phyloP scores from a whole-genome alignment of 768 basidiomycete genomes.

The Krasilnikovozyma curviuscula region DNA sequence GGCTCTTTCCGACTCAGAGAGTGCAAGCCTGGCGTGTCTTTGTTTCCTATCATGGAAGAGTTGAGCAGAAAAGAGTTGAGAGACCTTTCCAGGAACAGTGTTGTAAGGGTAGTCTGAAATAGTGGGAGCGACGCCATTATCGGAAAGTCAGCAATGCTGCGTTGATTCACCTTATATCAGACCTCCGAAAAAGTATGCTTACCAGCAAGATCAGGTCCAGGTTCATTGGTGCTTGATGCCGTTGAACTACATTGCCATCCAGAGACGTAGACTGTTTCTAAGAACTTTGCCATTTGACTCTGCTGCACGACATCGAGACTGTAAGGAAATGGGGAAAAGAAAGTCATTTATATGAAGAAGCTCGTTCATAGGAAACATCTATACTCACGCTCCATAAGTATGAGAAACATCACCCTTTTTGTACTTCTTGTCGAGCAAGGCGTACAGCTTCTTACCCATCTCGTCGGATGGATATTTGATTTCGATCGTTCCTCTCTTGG shows the following conservation, averaged over 20 bases:
- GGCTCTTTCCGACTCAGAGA: slow-evolving; percentile 5
- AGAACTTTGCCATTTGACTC: slow-evolving; percentile 91
- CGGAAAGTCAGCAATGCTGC: no score
- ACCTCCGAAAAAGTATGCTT: slow-evolving; percentile 14
- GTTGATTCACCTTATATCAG: neutral
- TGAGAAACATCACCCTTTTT: slow-evolving; percentile 63
- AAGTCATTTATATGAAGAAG: no score
- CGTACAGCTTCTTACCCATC: slow-evolving; percentile 71
- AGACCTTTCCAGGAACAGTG: slow-evolving; percentile 96
- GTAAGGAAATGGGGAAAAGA: neutral
- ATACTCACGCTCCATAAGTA: slow-evolving; percentile 92
- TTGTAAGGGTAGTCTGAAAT: slow-evolving; percentile 81
- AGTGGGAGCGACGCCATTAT: no score
- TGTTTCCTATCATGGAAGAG: slow-evolving; percentile 78
- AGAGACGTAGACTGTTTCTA: slow-evolving; percentile 96
- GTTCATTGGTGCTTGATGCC: slow-evolving; percentile 81
- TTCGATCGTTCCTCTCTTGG: slow-evolving; percentile 72
- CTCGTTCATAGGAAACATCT: no score
- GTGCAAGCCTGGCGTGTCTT: slow-evolving; percentile 7
- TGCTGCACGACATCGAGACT: slow-evolving; percentile 95
- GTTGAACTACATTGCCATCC: slow-evolving; percentile 74
- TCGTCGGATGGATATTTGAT: slow-evolving; percentile 71
- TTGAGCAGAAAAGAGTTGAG: slow-evolving; percentile 93
- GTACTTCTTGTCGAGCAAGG: slow-evolving; percentile 53
- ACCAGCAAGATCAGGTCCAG: slow-evolving; percentile 96